These are phyloP conservation scores for Apium graveolens DNA, from an alignment of 129 eudicot species.

Conservation along the genomic window DNA sequence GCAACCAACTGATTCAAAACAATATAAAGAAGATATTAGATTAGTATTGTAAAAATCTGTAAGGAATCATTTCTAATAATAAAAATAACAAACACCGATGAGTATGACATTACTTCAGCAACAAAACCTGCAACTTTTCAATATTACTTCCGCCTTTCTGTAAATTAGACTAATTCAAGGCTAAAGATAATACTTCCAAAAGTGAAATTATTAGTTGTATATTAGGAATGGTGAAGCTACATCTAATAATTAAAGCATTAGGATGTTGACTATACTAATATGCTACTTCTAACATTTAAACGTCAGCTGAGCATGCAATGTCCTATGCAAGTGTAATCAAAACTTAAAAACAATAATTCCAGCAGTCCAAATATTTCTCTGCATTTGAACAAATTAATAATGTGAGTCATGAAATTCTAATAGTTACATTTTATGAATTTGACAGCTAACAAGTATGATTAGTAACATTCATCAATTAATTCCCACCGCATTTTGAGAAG, in stretches of 20 bases:
- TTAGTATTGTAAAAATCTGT: neutral
- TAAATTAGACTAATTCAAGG: neutral
- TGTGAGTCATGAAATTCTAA: too few species aligned
- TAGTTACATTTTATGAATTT: too few species aligned
- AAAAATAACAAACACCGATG: neutral
- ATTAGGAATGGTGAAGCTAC: neutral
- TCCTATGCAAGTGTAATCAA: neutral
- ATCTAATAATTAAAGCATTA: neutral
- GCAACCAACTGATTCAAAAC: constrained; percentile 44
- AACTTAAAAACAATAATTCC: neutral
- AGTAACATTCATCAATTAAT: too few species aligned
- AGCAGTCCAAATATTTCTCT: neutral
- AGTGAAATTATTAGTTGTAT: neutral
- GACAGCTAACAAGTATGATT: neutral
- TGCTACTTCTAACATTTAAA: neutral
- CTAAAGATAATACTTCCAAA: neutral
- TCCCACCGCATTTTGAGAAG: neutral
- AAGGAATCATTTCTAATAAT: neutral
- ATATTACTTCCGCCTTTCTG: neutral
- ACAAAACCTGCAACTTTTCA: too few species aligned
- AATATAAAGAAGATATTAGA: neutral
- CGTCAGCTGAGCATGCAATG: neutral
- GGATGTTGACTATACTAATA: neutral
- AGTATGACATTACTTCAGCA: too few species aligned
- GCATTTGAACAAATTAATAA: too few species aligned